Evolutionary conservation across 2,329 filamentous ascomycete genomes (phyloP), one percentile per base, ranked within the genome.

Genomic region (Aspergillus fijiensis): DNA sequence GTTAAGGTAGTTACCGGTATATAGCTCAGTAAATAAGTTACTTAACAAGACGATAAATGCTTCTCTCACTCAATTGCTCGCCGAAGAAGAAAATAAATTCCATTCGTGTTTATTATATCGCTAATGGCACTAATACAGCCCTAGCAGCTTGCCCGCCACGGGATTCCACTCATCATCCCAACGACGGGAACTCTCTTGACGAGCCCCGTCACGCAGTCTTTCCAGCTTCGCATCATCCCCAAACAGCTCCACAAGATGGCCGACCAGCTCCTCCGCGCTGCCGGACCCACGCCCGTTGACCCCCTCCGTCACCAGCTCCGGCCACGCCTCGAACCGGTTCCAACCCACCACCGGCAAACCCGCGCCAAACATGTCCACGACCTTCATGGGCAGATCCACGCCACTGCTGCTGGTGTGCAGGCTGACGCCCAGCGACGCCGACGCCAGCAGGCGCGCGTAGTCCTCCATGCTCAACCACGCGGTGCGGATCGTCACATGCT

Each of bases 361-460:
- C 0, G 93, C 90, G 2, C 95, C 95, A 74, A 99, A 98, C 93
- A 99, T 97, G 74, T 99, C 95, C 14, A 99, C 93, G 1, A 99
- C 92, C 78, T 99, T 99, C 95, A 99, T 99, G 0, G 95, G 95
- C 21, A 99, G 81, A 76, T 99, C 95, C 0, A 99, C 92, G 1
- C 95, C 95, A 2, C 92, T 96, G 66, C 90, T 96, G 14, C 92
- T 97, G 65, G 87, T 96, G 78, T 99, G 95, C 27, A 99, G 80
- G 59, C 91, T 96, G 25, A 99, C 86, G 10, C 95, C 95, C 0
- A 99, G 81, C 69, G 97, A 94, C 3, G 95, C 92, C 49, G 89
- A 89, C 11, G 89, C 90, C 31, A 99, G 86, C 4, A 99, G 83
- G 0, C 81, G 82, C 0, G 95, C 94, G 73, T 99, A 99, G 74